Conservation (phyloP, 495 filamentous ascomycete species). For the Penicillium pulvis region DNA sequence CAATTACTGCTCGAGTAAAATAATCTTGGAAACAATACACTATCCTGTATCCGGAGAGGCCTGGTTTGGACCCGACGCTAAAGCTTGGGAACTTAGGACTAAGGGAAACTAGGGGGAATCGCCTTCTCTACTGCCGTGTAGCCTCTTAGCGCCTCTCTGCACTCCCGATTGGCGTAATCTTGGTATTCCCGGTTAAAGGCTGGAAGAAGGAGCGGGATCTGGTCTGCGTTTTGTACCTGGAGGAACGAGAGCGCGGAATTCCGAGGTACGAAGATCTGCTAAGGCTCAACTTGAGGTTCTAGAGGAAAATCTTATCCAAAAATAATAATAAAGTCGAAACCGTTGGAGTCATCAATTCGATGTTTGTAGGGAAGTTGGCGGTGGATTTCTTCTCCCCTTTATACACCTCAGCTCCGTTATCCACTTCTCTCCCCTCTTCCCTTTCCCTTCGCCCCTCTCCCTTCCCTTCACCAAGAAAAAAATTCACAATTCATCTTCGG, state of each 20-base stretch:
- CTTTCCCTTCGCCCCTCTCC: constrained; percentile 16
- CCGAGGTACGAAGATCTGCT: background rate
- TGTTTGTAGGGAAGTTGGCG: background rate
- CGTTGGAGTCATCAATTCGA: background rate
- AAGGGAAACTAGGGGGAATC: constrained; percentile 1
- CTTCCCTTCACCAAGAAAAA: constrained; percentile 1
- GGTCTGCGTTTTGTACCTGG: background rate
- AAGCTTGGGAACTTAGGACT: background rate
- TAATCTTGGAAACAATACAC: background rate
- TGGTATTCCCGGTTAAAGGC: constrained; percentile 2
- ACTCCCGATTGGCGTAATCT: constrained; percentile 8
- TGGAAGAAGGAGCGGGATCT: constrained; percentile 5
- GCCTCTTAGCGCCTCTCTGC: background rate
- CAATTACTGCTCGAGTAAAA: constrained; percentile 10
- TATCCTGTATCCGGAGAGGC: background rate
- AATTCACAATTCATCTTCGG: constrained; percentile 3
- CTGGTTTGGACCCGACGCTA: constrained; percentile 2
- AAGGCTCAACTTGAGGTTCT: background rate
- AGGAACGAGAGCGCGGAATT: constrained; percentile 1
- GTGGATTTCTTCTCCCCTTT: constrained; percentile 12
- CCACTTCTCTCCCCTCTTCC: constrained; percentile 23
- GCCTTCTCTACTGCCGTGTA: constrained; percentile 2
- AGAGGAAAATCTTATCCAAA: too few relatives aligned
- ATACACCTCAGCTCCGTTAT: constrained; percentile 25
- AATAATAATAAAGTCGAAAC: background rate